A percentile compares a stretch with the other conserved stretches of the same genome.
Evolutionary conservation across 108 stramenopile genomes (phyloP).

Genomic region (Nitzschia sp.): DNA sequence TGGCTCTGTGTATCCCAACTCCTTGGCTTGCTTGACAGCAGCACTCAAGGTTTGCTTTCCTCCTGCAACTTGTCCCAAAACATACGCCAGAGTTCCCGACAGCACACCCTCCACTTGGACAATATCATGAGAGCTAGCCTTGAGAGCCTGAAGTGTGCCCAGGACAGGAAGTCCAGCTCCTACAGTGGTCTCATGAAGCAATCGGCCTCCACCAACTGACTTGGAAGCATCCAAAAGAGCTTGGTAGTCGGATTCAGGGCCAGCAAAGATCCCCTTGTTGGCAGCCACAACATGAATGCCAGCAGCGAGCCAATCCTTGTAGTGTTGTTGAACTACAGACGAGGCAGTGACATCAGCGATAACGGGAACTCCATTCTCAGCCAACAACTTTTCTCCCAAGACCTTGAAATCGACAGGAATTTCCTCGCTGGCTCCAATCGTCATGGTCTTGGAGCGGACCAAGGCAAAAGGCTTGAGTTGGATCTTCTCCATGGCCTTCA

Average conservation of each 20-base stretch:
- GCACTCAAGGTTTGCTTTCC: conserved; percentile 46
- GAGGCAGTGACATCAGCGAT: conserved; percentile 51
- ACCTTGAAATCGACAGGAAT: conserved; percentile 27
- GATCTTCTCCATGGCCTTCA: conserved; percentile 48
- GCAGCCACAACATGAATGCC: conserved; percentile 45
- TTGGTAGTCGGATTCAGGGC: conserved; percentile 35
- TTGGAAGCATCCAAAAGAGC: conserved; percentile 25
- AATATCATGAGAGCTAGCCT: conserved; percentile 45
- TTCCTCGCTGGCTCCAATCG: conserved; percentile 24
- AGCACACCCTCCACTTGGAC: conserved; percentile 46
- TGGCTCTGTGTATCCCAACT: conserved; percentile 58
- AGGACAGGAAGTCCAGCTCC: conserved; percentile 58
- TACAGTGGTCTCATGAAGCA: conserved; percentile 52
- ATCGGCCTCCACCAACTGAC: conserved; percentile 4
- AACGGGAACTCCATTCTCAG: conserved; percentile 31
- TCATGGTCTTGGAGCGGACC: conserved; percentile 48
- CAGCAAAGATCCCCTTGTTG: conserved; percentile 52
- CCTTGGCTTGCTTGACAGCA: conserved; percentile 52
- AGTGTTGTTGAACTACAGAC: conserved; percentile 26
- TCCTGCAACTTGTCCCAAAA: conserved; percentile 46
- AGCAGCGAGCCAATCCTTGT: conserved; percentile 27
- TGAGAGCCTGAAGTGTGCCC: conserved; percentile 43
- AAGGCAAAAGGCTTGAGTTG: conserved; percentile 37
- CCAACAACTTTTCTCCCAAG: conserved; percentile 29
- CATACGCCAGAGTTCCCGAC: conserved; percentile 55